Base-by-base conservation (phyloP, 2,329 filamentous ascomycete genomes). In the Colletotrichum spaethianum region DNA sequence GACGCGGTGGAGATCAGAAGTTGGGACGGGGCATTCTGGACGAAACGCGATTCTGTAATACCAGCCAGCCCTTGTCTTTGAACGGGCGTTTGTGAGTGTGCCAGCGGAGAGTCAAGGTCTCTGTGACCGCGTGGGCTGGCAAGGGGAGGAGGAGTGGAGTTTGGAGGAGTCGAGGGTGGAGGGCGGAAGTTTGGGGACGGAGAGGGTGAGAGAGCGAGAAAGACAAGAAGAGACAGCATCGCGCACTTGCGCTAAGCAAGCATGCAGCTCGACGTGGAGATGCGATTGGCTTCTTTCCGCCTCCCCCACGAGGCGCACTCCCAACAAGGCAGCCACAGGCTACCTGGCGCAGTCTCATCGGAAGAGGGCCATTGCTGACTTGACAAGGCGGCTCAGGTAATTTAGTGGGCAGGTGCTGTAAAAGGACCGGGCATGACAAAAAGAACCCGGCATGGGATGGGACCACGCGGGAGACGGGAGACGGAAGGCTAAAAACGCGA, bases 261-360 rank as follows among this genome's bases (percentile, higher is more conserved):
- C 20, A 52, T 55, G 16, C n/a, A 9, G 9, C 2, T 18, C 16
- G 16, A 52, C 23, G 20, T 42, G 16, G 14, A 23, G n/a, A 14
- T 18, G 33, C 23, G 7, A 31, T 53, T 50, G 46, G 36, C 33
- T 14, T 6, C 60, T 26, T 18, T 20, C 8, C 14, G 14, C 9
- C 14, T 14, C 8, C n/a, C 23, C 14, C 46, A 55, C 36, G 48
- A 63, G 48, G 48, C 61, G 36, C 28, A 31, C 48, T n/a, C 48
- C 61, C 23, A 42, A 55, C 18, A 53, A 63, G 61, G 61, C 61
- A 53, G 16, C 61, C 48, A 40, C 61, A 55, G 61, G 61, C 61
- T 63, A 23, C 53, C 61, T 63, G 55, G 61, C 36, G 36, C 48
- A 23, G 46, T 63, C 20, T 36, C 60, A 40, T 42, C 16, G 23